Conservation (phyloP, 2,329 filamentous ascomycete species). For the Lasiodiplodia citricola region DNA sequence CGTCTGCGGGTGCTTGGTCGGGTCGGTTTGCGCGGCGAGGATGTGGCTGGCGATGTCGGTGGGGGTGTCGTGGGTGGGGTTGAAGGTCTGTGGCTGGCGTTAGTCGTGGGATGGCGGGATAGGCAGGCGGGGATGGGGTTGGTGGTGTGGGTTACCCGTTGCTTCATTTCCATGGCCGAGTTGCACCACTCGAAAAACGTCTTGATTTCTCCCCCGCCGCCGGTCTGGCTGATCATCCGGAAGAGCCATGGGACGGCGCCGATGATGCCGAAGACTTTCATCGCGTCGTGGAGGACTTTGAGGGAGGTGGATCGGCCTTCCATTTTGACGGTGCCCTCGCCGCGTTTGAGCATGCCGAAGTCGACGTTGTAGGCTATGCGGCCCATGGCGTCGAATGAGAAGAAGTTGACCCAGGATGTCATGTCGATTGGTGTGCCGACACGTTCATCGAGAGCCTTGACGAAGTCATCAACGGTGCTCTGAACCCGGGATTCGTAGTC, state of each 20-base stretch:
- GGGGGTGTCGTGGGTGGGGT: conserved; percentile 28
- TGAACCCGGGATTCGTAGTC: conserved; percentile 42
- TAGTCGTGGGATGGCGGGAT: neutral
- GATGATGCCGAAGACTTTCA: conserved; percentile 42
- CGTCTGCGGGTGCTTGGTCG: conserved; percentile 34
- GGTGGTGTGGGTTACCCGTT: neutral
- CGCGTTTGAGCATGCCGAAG: conserved; percentile 45
- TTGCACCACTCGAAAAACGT: conserved; percentile 16
- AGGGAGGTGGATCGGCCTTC: neutral
- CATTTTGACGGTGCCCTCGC: conserved; percentile 35
- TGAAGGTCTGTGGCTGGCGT: neutral
- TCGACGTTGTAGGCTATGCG: conserved; percentile 51
- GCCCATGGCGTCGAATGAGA: conserved; percentile 58
- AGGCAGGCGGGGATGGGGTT: neutral
- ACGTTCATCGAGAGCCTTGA: conserved; percentile 36
- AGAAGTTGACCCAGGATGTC: conserved; percentile 46
- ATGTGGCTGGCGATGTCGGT: conserved; percentile 39
- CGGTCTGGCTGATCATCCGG: conserved; percentile 33
- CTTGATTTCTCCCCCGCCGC: neutral
- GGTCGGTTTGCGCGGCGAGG: conserved; percentile 46
- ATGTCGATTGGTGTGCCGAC: conserved; percentile 33
- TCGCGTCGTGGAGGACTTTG: conserved; percentile 42
- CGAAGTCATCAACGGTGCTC: conserved; percentile 35
- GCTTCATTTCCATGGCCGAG: conserved; percentile 4
- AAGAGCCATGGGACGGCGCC: conserved; percentile 46